phyloP scores from a whole-genome alignment of 2,329 filamentous ascomycete genomes.

The Pseudogymnoascus sp. region DNA sequence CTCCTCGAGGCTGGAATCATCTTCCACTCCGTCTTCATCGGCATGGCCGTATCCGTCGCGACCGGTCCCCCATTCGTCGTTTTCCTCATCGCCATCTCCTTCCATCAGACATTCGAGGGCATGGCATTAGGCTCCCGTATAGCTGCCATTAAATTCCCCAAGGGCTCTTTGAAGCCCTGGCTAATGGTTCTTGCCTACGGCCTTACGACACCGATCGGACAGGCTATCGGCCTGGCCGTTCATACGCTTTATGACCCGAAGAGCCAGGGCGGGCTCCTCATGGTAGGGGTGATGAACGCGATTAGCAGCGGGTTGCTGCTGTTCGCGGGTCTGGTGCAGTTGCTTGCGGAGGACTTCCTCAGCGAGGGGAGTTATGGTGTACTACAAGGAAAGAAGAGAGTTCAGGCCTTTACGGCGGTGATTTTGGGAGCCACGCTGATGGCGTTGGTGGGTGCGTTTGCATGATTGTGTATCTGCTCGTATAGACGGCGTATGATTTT shows the following conservation, averaged over 20 bases:
- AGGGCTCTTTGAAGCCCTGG: conserved; percentile 66
- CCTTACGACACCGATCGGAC: conserved; percentile 71
- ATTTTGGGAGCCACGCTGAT: conserved; percentile 54
- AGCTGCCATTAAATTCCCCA: conserved; percentile 72
- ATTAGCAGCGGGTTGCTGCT: conserved; percentile 73
- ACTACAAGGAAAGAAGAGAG: conserved; percentile 48
- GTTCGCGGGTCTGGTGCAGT: conserved; percentile 76
- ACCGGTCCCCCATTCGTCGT: conserved; percentile 74
- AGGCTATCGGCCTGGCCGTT: conserved; percentile 71
- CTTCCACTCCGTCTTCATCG: conserved; percentile 80
- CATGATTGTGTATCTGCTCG: conserved; percentile 28
- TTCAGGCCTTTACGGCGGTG: conserved; percentile 57
- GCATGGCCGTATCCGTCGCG: conserved; percentile 77
- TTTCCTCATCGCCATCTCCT: conserved; percentile 71
- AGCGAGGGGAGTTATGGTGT: conserved; percentile 57
- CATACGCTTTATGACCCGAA: conserved; percentile 75
- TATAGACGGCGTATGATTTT: neutral
- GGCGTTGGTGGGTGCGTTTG: conserved; percentile 62
- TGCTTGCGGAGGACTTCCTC: conserved; percentile 82
- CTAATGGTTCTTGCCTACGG: conserved; percentile 74
- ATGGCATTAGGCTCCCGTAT: conserved; percentile 81
- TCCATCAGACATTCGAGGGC: conserved; percentile 85
- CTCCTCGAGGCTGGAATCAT: conserved; percentile 77
- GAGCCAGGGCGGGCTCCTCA: conserved; percentile 66
- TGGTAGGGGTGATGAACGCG: conserved; percentile 84